Evolutionary conservation across 2,329 filamentous ascomycete species (phyloP), one percentile per base, ranked within the genome.

Genomic region (Domatiomyces catenatus): DNA sequence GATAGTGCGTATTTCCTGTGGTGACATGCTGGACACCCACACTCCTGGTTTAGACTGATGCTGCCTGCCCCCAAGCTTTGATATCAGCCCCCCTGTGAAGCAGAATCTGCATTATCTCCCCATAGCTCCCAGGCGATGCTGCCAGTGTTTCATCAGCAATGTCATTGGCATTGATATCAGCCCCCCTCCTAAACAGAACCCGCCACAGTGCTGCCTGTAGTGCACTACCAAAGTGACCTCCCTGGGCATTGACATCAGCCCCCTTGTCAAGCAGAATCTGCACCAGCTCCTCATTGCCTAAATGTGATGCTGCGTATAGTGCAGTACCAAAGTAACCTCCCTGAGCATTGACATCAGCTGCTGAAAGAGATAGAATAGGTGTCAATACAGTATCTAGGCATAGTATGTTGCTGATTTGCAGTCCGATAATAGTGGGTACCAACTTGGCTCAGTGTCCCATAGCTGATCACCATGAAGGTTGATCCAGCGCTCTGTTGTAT

Each of bases 161-260:
- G 45, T 51, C 49, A 19, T 56, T 47, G 3, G 49, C 54, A 46
- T 60, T 56, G 42, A 59, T 47, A 49, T 53, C 53, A 2, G 43
- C 10, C 17, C 57, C 57, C 10, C 17, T 39, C 15, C 46, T 44
- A n/a, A 59, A 36, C 5, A 57, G 55, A 8, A 54, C 20, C 47
- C n/a, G n/a, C n/a, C n/a, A n/a, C n/a, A n/a, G 54, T n/a, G 62
- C 60, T 24, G 54, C 51, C 17, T 60, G 44, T 20, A 56, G 46
- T 28, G 53, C 50, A 28, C 22, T 53, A n/a, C 22, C 44, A 48
- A 51, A 26, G 2, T 45, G 44, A 24, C 22, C 22, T 3, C 44
- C 42, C 20, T 47, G 44, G 8, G 36, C 39, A 50, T 54, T 48
- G 32, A 53, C 19, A 22, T 53, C 32, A 5, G 55, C 55, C 7